phyloP scores from a whole-genome alignment of 305 asterid genomes.

The Fraxinus xanthoxyloides region DNA sequence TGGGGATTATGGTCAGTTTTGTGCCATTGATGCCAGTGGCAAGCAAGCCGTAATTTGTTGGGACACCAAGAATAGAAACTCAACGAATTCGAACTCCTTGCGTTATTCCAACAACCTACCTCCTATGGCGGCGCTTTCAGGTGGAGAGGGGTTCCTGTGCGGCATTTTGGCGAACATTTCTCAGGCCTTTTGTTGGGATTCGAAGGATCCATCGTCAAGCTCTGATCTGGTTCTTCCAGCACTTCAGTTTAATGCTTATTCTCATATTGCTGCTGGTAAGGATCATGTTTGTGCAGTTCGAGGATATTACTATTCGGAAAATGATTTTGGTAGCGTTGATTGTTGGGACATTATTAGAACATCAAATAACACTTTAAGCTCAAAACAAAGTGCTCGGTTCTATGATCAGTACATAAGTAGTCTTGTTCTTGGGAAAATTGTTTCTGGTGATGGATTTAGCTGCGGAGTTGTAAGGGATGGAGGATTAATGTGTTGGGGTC shows the following conservation, averaged over 20 bases:
- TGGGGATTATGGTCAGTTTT: constrained; percentile 61
- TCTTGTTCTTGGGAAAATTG: constrained; percentile 46
- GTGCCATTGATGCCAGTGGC: constrained; percentile 96
- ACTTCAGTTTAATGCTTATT: constrained; percentile 49
- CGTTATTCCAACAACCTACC: constrained; percentile 39
- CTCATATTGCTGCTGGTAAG: constrained; percentile 72
- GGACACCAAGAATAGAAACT: constrained; percentile 50
- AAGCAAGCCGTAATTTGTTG: constrained; percentile 86
- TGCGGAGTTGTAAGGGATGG: constrained; percentile 67
- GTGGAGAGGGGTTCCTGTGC: constrained; percentile 80
- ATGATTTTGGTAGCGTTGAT: constrained; percentile 59
- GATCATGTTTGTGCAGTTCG: constrained; percentile 83
- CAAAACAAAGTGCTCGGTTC: constrained; percentile 50
- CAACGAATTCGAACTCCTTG: constrained; percentile 24
- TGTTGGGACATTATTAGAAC: constrained; percentile 72
- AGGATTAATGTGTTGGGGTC: constrained; percentile 78
- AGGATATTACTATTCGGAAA: constrained; percentile 64
- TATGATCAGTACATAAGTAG: constrained; percentile 40
- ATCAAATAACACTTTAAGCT: constrained; percentile 31
- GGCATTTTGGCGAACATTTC: constrained; percentile 76
- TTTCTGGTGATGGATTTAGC: constrained; percentile 83
- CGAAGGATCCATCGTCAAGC: constrained; percentile 31
- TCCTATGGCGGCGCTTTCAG: constrained; percentile 68
- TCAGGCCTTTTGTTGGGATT: constrained; percentile 72
- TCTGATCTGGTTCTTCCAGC: constrained; percentile 67